Evolutionary conservation across 352 stramenopile species (phyloP).

Genomic region (Phytophthora capsici): DNA sequence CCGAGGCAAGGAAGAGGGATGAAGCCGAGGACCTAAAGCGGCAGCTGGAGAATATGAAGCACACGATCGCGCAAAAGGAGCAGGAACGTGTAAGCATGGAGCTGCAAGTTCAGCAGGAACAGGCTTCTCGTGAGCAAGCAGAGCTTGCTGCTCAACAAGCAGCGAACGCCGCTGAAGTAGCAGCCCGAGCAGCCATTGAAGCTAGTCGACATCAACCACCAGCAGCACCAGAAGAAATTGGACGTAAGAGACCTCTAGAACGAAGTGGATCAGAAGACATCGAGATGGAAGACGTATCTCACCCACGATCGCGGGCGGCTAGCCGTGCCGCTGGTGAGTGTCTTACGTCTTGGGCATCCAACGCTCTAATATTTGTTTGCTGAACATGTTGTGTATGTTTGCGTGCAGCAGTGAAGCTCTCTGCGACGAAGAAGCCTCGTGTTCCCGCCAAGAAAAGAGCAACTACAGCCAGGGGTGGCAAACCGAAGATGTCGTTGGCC

Average conservation of each 20-base stretch:
- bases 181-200: conserved; percentile 73
- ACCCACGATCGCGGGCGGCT: conserved; percentile 30
- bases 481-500: conserved; percentile 65
- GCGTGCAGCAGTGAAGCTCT: conserved; percentile 40
- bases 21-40: conserved; percentile 48
- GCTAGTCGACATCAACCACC: conserved; percentile 55
- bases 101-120: conserved; percentile 53
- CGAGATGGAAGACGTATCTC: conserved; percentile 65
- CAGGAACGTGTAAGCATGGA: conserved; percentile 59
- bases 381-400: conserved; percentile 32
- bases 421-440: conserved; percentile 58
- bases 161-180: conserved; percentile 68
- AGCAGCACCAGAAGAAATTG: conserved; percentile 39
- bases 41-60: conserved; percentile 56
- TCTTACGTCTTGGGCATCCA: conserved; percentile 12
- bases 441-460: conserved; percentile 45
- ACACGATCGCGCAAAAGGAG: conserved; percentile 55
- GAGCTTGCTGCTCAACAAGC: conserved; percentile 66
- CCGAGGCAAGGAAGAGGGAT: conserved; percentile 45
- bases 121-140: conserved; percentile 62
- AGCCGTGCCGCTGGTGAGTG: conserved; percentile 45
- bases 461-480: conserved; percentile 9
- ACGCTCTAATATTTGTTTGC: conserved; percentile 22
- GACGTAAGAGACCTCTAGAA: conserved; percentile 53
- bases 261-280: conserved; percentile 44